Base-by-base conservation (phyloP, 306 rosid species). In the Castanospermum australe region DNA sequence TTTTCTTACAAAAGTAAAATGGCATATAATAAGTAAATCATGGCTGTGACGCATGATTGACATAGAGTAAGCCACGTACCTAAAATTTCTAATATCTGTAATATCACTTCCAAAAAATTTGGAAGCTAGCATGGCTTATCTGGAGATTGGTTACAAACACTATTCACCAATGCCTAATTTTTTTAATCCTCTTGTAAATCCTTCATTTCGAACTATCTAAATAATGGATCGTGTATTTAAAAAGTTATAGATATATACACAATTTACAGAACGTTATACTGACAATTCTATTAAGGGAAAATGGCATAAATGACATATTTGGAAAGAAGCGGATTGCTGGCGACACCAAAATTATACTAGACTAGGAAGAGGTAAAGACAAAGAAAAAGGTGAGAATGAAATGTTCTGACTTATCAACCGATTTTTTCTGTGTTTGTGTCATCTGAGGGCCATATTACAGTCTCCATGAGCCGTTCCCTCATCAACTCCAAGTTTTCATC, bases 381-480 rank as follows among this genome's bases (percentile, higher is more conserved):
- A 17, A 69, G 48, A 65, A 71, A 72, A 85, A 60, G 0, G 17
- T 25, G 24, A 55, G 21, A 66, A 76, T 64, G 67, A 82, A 12
- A 32, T 15, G 59, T 65, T 25, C 47, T 47, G 5, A 30, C 56
- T 66, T 32, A 20, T 88, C 76, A 95, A 48, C 98, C 98, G 30
- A 93, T 87, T 83, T 82, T 92, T 85, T 92, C 97, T 20, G 94
- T 86, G 91, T 91, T 90, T n/a, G 94, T 54, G 89, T 95, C 99
- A 80, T 95, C 99, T 2, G 98, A 91, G 4, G 99, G 99, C 99
- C 99, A 95, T 87, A 91, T 93, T 63, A 95, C 98, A 20, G 99
- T 95, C 83, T 95, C 93, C 42, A 86, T 85, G 42, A 95, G 96
- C 76, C 98, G 80, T 80, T 95, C 99, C 71, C 98, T 94, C 98